These are phyloP conservation scores for Corymbia citriodora DNA, from an alignment of 441 rosid species.

Conservation along the genomic window DNA sequence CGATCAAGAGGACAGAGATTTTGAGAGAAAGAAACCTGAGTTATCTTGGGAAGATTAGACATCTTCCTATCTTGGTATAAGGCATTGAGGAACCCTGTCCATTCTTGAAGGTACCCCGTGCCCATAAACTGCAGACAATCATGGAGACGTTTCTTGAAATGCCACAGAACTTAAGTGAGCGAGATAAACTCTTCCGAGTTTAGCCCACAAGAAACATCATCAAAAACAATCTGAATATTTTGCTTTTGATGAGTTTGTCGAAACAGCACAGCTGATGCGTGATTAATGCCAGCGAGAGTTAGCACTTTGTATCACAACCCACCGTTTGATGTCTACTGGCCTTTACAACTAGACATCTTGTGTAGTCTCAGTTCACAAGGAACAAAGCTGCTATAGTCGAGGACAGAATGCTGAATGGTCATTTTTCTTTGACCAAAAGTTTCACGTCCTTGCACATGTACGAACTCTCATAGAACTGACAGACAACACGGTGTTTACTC, in stretches of 20 bases:
- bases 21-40: background rate
- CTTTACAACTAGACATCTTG: background rate
- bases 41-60: background rate
- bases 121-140: background rate
- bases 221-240: background rate
- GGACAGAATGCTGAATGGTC: background rate
- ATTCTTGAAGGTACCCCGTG: background rate
- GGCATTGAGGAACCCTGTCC: background rate
- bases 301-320: background rate
- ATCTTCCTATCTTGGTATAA: background rate
- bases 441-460: background rate
- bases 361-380: background rate
- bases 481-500: background rate
- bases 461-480: too few species aligned
- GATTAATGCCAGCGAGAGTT: background rate
- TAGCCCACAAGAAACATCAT: background rate
- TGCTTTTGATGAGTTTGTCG: background rate
- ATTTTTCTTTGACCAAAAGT: background rate
- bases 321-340: background rate
- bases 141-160: background rate
- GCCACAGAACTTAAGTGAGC: background rate
- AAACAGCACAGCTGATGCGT: background rate
- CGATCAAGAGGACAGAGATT: background rate
- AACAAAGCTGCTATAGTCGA: background rate
- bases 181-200: background rate